phyloP scores from a whole-genome alignment of 208 protist species.

The Crithidia fasciculata region DNA sequence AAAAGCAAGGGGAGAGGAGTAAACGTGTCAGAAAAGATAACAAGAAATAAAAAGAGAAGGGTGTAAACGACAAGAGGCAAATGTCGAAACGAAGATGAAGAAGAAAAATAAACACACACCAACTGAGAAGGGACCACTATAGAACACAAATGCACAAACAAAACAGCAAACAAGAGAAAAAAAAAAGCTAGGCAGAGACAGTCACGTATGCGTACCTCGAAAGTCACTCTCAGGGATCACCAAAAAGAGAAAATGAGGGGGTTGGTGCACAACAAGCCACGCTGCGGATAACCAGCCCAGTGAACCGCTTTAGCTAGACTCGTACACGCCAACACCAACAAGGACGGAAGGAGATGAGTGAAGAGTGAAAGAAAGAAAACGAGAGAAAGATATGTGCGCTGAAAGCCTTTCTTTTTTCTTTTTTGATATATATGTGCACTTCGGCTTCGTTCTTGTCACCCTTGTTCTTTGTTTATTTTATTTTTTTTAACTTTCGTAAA shows the following conservation, averaged over 20 bases:
- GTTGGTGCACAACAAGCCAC: neutral
- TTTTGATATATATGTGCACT: no score
- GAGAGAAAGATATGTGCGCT: no score
- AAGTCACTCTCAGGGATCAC: neutral
- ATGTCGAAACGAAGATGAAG: neutral
- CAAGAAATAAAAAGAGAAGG: neutral
- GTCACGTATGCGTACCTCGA: neutral
- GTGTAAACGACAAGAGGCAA: neutral
- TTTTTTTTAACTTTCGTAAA: no score
- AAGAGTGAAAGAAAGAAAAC: no score
- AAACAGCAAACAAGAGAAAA: neutral
- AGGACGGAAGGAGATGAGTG: no score
- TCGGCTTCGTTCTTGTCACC: no score
- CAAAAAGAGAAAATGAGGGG: neutral
- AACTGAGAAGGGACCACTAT: neutral
- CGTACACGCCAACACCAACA: no score
- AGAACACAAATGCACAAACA: neutral
- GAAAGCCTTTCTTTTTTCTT: no score
- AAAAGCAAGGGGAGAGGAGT: neutral
- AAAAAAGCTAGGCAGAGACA: slow-evolving; percentile 3
- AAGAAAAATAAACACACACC: neutral
- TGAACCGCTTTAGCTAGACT: no score
- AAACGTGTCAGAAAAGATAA: slow-evolving; percentile 4
- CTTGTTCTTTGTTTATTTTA: no score
- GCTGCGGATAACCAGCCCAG: no score